These are phyloP conservation scores for Exophiala oligosperma DNA, from an alignment of 2,329 filamentous ascomycete species.

Conservation along the genomic window DNA sequence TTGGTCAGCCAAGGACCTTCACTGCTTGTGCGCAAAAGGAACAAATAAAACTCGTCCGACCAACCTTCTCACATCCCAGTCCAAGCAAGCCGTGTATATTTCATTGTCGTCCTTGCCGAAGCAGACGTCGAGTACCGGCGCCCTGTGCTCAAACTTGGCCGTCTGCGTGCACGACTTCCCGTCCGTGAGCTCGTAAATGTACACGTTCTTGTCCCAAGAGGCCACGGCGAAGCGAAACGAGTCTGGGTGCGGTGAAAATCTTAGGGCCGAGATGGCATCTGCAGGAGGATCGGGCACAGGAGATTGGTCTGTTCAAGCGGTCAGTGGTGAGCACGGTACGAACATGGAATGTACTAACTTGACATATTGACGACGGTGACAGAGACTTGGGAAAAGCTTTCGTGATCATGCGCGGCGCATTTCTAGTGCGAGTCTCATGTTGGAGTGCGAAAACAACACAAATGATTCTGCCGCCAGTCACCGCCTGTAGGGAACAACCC, in stretches of 20 bases:
- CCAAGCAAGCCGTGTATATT: slow-evolving; percentile 82
- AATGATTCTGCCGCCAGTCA: slow-evolving; percentile 10
- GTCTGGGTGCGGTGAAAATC: slow-evolving; percentile 75
- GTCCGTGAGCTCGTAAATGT: slow-evolving; percentile 79
- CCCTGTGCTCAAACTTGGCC: slow-evolving; percentile 67
- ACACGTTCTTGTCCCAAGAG: slow-evolving; percentile 91
- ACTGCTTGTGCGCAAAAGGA: neutral
- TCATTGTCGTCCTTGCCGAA: slow-evolving; percentile 81
- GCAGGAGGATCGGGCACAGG: slow-evolving; percentile 78
- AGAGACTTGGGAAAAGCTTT: neutral
- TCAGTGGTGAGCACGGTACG: neutral
- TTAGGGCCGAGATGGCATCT: slow-evolving; percentile 83
- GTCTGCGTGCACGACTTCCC: slow-evolving; percentile 48
- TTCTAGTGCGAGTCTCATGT: neutral
- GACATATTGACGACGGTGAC: slow-evolving; percentile 6
- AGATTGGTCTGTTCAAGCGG: slow-evolving; percentile 62
- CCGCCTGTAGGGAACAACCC: neutral
- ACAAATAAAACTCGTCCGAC: too few relatives aligned
- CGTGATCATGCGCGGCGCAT: neutral
- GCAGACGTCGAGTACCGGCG: slow-evolving; percentile 86
- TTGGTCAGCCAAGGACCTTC: neutral
- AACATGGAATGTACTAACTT: neutral
- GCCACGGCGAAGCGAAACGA: slow-evolving; percentile 82
- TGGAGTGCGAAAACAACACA: slow-evolving; percentile 3
- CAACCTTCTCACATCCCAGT: slow-evolving; percentile 79